A percentile compares a stretch with the other conserved stretches of the same genome.
Conservation (phyloP, 331 rosid species). For the Malus hybrid region DNA sequence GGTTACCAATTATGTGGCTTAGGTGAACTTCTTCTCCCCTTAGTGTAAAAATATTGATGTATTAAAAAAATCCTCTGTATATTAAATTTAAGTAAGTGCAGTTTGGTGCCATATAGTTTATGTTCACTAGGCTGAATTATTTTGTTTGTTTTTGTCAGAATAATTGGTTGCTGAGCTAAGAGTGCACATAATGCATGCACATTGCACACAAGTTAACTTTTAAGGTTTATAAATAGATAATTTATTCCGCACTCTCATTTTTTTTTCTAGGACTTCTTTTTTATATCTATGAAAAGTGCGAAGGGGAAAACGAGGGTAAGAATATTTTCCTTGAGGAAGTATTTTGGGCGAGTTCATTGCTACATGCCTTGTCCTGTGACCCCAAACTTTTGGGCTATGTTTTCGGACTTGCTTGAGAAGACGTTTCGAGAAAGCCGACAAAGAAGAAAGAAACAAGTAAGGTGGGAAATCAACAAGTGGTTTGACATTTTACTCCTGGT, state of each 20-base stretch:
- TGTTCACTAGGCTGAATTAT: not conserved
- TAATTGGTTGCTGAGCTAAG: too few species aligned
- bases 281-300: not conserved
- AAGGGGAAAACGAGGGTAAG: not conserved
- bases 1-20: too few species aligned
- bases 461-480: constrained; percentile 18
- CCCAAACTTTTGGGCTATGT: not conserved
- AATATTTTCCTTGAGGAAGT: not conserved
- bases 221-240: too few species aligned
- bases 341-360: not conserved
- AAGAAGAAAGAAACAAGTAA: not conserved
- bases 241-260: too few species aligned
- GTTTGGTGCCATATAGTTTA: not conserved
- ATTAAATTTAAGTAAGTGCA: not conserved
- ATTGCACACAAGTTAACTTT: too few species aligned
- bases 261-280: too few species aligned
- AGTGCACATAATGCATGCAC: too few species aligned
- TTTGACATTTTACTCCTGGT: constrained; percentile 17
- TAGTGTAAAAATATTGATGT: too few species aligned
- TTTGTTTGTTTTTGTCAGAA: too few species aligned
- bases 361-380: not conserved
- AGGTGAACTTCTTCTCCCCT: too few species aligned
- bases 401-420: not conserved
- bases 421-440: not conserved
- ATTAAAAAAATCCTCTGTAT: too few species aligned